Base-by-base conservation (phyloP, 129 eudicot species). In the Pseudognaphalium luteoalbum region DNA sequence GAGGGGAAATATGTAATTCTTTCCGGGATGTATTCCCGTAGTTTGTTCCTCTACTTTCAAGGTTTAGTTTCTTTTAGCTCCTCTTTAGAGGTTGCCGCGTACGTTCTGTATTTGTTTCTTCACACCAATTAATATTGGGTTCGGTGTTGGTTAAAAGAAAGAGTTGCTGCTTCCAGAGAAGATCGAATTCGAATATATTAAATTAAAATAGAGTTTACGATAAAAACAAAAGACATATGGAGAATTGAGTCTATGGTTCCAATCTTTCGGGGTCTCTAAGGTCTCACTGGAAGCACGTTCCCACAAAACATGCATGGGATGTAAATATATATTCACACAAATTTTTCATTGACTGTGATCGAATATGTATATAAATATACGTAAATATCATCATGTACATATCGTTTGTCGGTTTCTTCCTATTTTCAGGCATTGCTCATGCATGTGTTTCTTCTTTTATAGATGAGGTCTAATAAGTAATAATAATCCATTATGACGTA, bases 201-300 rank as follows among this genome's bases (percentile, higher is more conserved):
- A 25, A 25, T 25, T 25, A 32, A 32, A 39, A 39, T 16, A 61
- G 30, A 61, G 22, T 39, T 39, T 39, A 2, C 47, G 17, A 78
- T 39, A 70, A 60, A 78, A 62, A 78, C 81, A 58, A 57, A 68
- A 9, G 15, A 68, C 51, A 68, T 39, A 37, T 57, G 75, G 1
- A 37, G 59, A 56, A 68, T 57, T 29, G 33, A 42, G 50, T 50
- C 41, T 67, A 44, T 50, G 76, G 76, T 60, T 59, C 52, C 71
- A 70, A 69, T 30, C 56, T 44, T 42, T 78, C n/a, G 62, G 35
- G 35, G 57, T 8, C 14, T 47, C 3, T 75, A 52, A 8, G 79
- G 73, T 47, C 35, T 50, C 39, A 17, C 10, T 65, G 17, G 52
- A 30, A 66, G 63, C 73, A 76, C 73, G 52, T 68, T 32, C 34